Percentiles rank a stretch among this genome's conserved stretches.
phyloP scores from a whole-genome alignment of 2,329 filamentous ascomycete species.

The Aspergillus sergii region DNA sequence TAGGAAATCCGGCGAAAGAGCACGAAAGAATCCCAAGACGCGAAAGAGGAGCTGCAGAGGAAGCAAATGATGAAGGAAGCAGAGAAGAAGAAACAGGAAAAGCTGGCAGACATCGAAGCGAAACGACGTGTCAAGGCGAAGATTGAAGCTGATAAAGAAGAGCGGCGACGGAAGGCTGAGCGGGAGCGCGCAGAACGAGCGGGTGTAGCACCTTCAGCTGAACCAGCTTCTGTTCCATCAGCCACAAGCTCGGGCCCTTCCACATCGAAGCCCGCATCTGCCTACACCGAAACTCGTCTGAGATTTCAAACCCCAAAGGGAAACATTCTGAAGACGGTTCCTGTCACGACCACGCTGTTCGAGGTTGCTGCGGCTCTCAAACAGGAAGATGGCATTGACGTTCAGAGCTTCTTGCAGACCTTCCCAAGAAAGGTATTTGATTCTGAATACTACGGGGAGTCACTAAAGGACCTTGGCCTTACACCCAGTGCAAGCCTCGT shows the following conservation, averaged over 20 bases:
- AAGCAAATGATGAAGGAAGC: slow-evolving; percentile 94
- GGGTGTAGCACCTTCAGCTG: slow-evolving; percentile 61
- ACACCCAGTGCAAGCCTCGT: slow-evolving; percentile 90
- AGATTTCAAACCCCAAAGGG: slow-evolving; percentile 76
- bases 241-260: slow-evolving; percentile 52
- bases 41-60: slow-evolving; percentile 83
- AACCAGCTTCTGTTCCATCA: slow-evolving; percentile 47
- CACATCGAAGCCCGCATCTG: slow-evolving; percentile 65
- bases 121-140: slow-evolving; percentile 89
- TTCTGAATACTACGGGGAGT: slow-evolving; percentile 80
- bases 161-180: slow-evolving; percentile 82
- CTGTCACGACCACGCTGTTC: slow-evolving; percentile 87
- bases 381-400: slow-evolving; percentile 68
- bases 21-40: slow-evolving; percentile 83
- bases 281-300: slow-evolving; percentile 79
- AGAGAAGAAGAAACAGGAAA: slow-evolving; percentile 82
- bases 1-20: slow-evolving; percentile 77
- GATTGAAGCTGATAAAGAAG: slow-evolving; percentile 93
- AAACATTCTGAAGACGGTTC: slow-evolving; percentile 83
- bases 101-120: slow-evolving; percentile 79
- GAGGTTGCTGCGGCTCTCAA: slow-evolving; percentile 80
- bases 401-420: slow-evolving; percentile 78
- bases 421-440: slow-evolving; percentile 84
- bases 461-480: slow-evolving; percentile 86
- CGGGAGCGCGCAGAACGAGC: slow-evolving; percentile 83